These are phyloP conservation scores for Phytopythium helicoides DNA, from an alignment of 352 stramenopile genomes.

Conservation along the genomic window DNA sequence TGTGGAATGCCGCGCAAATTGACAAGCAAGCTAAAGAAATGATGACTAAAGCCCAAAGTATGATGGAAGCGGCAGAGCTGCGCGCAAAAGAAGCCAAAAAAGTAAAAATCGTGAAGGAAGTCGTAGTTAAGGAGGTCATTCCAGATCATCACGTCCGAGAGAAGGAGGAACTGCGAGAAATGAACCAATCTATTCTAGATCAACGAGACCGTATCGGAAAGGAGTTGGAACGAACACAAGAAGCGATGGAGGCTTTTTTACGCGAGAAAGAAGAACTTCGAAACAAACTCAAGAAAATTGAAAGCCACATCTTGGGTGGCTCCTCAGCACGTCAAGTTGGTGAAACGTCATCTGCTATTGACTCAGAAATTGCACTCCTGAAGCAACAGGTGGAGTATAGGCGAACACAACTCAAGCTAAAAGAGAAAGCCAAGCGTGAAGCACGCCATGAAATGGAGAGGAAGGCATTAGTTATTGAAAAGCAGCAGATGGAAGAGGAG, in stretches of 20 bases:
- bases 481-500: slow-evolving; percentile 73
- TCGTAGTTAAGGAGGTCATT: slow-evolving; percentile 80
- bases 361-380: slow-evolving; percentile 72
- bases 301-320: slow-evolving; percentile 72
- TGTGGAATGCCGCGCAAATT: slow-evolving; percentile 47
- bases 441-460: slow-evolving; percentile 57
- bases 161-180: slow-evolving; percentile 53
- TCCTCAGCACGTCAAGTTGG: slow-evolving; percentile 13
- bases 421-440: slow-evolving; percentile 72
- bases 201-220: slow-evolving; percentile 72
- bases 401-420: slow-evolving; percentile 74
- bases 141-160: slow-evolving; percentile 65
- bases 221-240: slow-evolving; percentile 68
- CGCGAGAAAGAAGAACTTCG: slow-evolving; percentile 62
- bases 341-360: slow-evolving; percentile 10
- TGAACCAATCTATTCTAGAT: slow-evolving; percentile 64
- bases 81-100: slow-evolving; percentile 31
- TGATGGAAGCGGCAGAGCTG: slow-evolving; percentile 61
- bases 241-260: slow-evolving; percentile 60
- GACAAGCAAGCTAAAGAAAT: slow-evolving; percentile 71
- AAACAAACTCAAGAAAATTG: slow-evolving; percentile 75
- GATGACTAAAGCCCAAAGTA: slow-evolving; percentile 64
- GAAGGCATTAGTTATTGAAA: slow-evolving; percentile 60
- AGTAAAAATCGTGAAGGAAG: slow-evolving; percentile 55
- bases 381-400: slow-evolving; percentile 84